phyloP scores from a whole-genome alignment of 192 early-diverging fungal species.

The Piromyces finnis region DNA sequence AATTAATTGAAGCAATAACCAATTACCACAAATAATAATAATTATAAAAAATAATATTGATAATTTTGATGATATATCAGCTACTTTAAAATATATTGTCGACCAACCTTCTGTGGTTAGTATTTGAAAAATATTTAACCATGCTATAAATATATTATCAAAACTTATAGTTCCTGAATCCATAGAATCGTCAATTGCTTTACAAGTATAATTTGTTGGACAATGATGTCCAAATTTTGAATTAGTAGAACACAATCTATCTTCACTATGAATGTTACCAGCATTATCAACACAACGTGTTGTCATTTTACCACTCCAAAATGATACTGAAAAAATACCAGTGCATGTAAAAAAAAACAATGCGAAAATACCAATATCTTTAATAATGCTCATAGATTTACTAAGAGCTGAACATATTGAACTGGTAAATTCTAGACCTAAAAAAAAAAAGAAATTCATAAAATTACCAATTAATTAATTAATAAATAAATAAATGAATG shows the following conservation, averaged over 20 bases:
- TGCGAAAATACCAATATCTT: not conserved
- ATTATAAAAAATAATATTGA: not conserved
- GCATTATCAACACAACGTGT: not conserved
- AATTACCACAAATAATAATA: not conserved
- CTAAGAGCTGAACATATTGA: not conserved
- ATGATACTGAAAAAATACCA: not conserved
- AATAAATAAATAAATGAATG: not conserved
- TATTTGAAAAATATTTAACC: not conserved
- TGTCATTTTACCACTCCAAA: not conserved
- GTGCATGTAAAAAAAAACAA: not conserved
- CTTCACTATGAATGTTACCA: not conserved
- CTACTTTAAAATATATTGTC: not conserved
- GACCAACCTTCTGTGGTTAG: not conserved
- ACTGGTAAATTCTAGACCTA: not conserved
- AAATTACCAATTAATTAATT: no score
- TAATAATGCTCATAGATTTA: not conserved
- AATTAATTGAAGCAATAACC: not conserved
- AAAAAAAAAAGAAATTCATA: no score
- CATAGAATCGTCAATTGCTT: not conserved
- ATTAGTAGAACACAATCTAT: not conserved
- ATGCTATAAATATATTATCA: not conserved
- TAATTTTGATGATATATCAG: not conserved
- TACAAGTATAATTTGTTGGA: not conserved
- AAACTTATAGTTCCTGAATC: not conserved
- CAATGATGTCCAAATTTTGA: not conserved